These are phyloP conservation scores for Clonostachys byssicola DNA, from an alignment of 2,329 filamentous ascomycete species.

Conservation along the genomic window DNA sequence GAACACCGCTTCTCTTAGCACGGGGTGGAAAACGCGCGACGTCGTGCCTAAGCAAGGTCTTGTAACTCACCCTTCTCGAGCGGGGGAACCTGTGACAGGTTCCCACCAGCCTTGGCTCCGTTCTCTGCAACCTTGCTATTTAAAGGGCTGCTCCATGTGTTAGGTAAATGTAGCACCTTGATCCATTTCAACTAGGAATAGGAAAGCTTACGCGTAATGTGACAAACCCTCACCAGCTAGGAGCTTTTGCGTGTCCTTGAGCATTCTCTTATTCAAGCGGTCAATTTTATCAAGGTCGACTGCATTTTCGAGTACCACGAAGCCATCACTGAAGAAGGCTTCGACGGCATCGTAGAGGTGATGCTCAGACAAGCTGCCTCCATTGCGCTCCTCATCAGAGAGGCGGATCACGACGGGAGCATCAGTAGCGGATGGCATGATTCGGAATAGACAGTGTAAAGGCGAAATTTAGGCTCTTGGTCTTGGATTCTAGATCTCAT, in stretches of 20 bases:
- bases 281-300: constrained; percentile 16
- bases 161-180: neutral
- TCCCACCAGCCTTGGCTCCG: constrained; percentile 10
- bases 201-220: constrained; percentile 5
- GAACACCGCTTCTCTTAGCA: neutral
- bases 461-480: too few relatives aligned
- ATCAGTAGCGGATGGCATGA: neutral
- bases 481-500: too few relatives aligned
- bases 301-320: constrained; percentile 16
- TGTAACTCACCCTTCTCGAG: constrained; percentile 9
- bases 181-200: neutral
- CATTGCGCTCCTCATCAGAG: constrained; percentile 13
- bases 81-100: constrained; percentile 13
- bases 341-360: constrained; percentile 15
- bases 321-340: constrained; percentile 14
- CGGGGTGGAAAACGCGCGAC: too few relatives aligned
- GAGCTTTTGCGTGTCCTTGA: constrained; percentile 12
- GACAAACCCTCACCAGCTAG: constrained; percentile 8
- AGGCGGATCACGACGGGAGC: constrained; percentile 4
- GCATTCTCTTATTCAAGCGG: constrained; percentile 15
- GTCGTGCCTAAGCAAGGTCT: too few relatives aligned
- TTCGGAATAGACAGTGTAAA: too few relatives aligned
- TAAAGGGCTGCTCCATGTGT: constrained; percentile 5
- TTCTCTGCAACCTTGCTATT: constrained; percentile 9
- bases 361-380: constrained; percentile 12